Percentiles rank a stretch among this genome's conserved stretches.
Evolutionary conservation across 768 basidiomycete genomes (phyloP).

Genomic region (Vararia minispora): DNA sequence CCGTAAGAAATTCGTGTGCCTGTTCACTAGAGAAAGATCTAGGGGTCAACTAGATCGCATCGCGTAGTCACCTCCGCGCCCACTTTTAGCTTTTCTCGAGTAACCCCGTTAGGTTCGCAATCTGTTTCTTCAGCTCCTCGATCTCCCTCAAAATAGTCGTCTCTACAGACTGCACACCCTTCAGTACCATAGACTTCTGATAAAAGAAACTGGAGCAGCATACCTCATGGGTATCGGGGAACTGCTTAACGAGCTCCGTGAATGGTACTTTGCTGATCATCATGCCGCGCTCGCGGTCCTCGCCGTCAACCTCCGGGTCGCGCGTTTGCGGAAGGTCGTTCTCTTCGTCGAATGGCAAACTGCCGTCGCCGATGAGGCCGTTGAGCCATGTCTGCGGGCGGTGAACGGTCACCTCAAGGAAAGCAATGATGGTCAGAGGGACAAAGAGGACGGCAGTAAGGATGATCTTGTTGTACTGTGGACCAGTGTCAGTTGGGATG

Average conservation of each 20-base stretch:
- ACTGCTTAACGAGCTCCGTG: conserved; percentile 52
- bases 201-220: conserved; percentile 20
- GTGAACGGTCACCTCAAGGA: conserved; percentile 56
- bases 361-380: conserved; percentile 53
- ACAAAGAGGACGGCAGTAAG: conserved; percentile 79
- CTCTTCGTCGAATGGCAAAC: conserved; percentile 40
- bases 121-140: too few species aligned
- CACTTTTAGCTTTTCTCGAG: too few species aligned
- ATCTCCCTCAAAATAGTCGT: too few species aligned
- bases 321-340: conserved; percentile 39
- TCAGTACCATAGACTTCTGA: too few species aligned
- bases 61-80: too few species aligned
- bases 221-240: conserved; percentile 67
- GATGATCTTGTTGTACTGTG: conserved; percentile 61
- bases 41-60: too few species aligned
- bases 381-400: conserved; percentile 51
- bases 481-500: background rate
- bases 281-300: conserved; percentile 40
- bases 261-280: conserved; percentile 65
- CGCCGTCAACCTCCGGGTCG: conserved; percentile 51
- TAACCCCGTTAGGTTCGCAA: too few species aligned
- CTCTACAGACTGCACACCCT: too few species aligned
- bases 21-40: too few species aligned
- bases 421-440: conserved; percentile 61
- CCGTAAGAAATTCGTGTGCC: too few species aligned